phyloP scores from a whole-genome alignment of 202 grass and related monocot species.

The Musa balbisiana region DNA sequence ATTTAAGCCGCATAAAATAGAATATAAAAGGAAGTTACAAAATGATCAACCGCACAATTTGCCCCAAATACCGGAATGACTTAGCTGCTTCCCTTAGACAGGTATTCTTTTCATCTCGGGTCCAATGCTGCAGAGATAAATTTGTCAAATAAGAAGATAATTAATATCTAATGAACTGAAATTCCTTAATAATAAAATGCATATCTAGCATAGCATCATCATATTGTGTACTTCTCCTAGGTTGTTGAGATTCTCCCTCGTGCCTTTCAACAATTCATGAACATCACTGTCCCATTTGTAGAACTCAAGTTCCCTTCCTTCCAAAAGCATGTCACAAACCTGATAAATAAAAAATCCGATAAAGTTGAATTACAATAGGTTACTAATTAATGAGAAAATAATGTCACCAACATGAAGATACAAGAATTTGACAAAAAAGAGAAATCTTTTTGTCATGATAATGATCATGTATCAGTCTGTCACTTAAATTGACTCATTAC shows the following conservation, averaged over 20 bases:
- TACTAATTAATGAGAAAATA: neutral
- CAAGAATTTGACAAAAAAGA: no score
- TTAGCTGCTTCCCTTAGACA: conserved; percentile 78
- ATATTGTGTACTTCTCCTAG: conserved; percentile 52
- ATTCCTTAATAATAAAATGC: conserved; percentile 10
- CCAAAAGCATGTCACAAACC: conserved; percentile 59
- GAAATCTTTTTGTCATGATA: no score
- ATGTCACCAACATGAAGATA: neutral
- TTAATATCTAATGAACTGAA: conserved; percentile 10
- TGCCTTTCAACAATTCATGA: conserved; percentile 55
- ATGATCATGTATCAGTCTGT: no score
- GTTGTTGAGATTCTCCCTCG: conserved; percentile 67
- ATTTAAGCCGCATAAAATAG: neutral
- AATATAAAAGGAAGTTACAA: conserved; percentile 20
- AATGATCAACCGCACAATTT: conserved; percentile 65
- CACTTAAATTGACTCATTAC: no score
- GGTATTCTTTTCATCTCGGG: conserved; percentile 66
- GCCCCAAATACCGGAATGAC: conserved; percentile 63
- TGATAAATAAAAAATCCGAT: conserved; percentile 24
- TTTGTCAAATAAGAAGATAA: conserved; percentile 18
- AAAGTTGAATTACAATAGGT: conserved; percentile 11
- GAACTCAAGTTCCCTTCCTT: conserved; percentile 64
- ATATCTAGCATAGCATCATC: neutral
- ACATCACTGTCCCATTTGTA: conserved; percentile 74
- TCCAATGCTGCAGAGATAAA: conserved; percentile 55